phyloP scores from a whole-genome alignment of 805 yeast genomes.

The Kregervanrija pseudodelftensis region DNA sequence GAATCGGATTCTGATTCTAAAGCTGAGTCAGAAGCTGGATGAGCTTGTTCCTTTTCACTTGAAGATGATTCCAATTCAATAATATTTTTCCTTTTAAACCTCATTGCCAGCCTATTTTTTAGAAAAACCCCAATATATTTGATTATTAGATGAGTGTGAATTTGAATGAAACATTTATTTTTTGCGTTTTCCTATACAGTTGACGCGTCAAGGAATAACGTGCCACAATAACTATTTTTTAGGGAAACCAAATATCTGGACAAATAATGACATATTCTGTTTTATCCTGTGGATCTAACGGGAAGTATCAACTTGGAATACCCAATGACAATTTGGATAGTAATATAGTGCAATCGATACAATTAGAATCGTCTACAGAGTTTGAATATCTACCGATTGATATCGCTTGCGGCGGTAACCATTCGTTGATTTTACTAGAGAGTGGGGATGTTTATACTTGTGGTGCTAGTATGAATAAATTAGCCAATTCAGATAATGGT shows the following conservation, averaged over 20 bases:
- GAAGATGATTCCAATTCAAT: conserved; percentile 6
- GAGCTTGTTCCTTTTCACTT: neutral
- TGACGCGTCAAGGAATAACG: neutral
- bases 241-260: neutral
- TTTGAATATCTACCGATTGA: conserved; percentile 9
- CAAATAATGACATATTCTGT: conserved; percentile 19
- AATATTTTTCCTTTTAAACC: conserved; percentile 1
- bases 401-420: conserved; percentile 82
- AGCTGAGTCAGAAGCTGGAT: neutral
- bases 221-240: neutral
- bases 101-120: neutral
- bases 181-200: too few species aligned
- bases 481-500: neutral
- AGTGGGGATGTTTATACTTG: conserved; percentile 47
- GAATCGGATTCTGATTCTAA: neutral
- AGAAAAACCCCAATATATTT: too few species aligned
- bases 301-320: conserved; percentile 66
- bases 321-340: too few species aligned
- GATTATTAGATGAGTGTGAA: too few species aligned
- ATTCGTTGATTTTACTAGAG: conserved; percentile 52
- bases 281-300: conserved; percentile 78
- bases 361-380: too few species aligned
- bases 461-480: conserved; percentile 33
- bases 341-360: too few species aligned
- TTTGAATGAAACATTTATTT: too few species aligned